A percentile compares a stretch with the other conserved stretches of the same genome.
phyloP scores from a whole-genome alignment of 495 filamentous ascomycete species.

The Xylaria nigripes region DNA sequence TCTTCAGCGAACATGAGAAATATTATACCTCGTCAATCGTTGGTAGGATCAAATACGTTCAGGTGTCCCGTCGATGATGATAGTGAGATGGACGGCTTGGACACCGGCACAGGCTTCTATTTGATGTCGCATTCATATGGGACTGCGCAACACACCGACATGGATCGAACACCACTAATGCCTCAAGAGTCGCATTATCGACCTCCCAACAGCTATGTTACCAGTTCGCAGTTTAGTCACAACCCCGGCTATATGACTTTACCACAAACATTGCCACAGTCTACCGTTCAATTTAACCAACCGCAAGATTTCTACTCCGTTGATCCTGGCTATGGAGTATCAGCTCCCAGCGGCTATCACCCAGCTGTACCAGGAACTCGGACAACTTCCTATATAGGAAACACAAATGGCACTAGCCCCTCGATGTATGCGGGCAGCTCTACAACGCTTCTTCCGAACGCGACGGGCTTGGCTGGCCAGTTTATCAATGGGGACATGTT shows the following conservation, averaged over 20 bases:
- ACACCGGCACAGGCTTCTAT: neutral
- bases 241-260: neutral
- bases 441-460: conserved; percentile 8
- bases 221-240: neutral
- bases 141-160: no score
- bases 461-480: neutral
- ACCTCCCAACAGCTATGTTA: neutral
- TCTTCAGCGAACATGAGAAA: neutral
- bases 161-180: neutral
- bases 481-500: conserved; percentile 14
- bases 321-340: neutral
- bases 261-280: neutral
- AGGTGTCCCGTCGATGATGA: conserved; percentile 62
- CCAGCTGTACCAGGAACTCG: neutral
- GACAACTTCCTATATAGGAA: neutral
- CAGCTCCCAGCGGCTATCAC: neutral
- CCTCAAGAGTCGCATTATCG: neutral
- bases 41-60: conserved; percentile 65
- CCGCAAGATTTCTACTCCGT: neutral
- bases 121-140: neutral
- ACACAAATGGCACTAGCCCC: neutral
- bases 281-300: neutral
- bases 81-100: neutral
- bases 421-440: neutral
- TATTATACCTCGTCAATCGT: conserved; percentile 48